Base-by-base conservation (phyloP, 2,329 filamentous ascomycete species). In the Ceratocystis papillata region DNA sequence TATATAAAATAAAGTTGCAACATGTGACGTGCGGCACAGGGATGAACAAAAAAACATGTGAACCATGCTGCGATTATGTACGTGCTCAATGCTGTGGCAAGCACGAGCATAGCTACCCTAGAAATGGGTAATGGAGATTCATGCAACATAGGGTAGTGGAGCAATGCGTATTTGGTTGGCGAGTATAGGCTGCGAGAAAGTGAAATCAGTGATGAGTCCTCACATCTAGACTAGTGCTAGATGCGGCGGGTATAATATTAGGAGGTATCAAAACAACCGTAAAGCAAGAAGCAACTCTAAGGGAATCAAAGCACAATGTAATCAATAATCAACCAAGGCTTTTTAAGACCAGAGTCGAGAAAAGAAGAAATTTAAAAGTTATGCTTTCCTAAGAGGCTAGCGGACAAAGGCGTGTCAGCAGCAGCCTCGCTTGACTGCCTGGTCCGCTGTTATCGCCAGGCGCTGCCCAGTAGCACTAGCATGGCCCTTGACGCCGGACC, bases 401-500 rank as follows among this genome's bases (percentile, higher is more conserved):
- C 20, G 5, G 12, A 8, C 8, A 59, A 59, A 59, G 22, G 2
- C 4, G 12, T 57, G 17, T 30, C 72, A 83, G 70, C 81, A 84
- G 70, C 81, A 83, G 2, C 79, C 77, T 7, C 77, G 76, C 12
- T 72, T 75, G 15, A 73, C 70, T 7, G 74, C 73, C 70, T 77
- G 79, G 64, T 69, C 74, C 5, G 75, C 74, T 10, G 77, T 73
- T 8, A 70, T 70, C 1, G 75, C 72, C 61, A 86, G 70, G 69
- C 77, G 80, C 68, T 79, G 76, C 69, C 75, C 73, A 67, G 72
- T 75, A 63, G 78, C 74, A 71, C 85, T 74, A 69, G 82, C 76
- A 70, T 86, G 76, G 65, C 87, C 86, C 76, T 96, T 97, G 68
- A 99, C 92, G 30, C 94, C 94, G 68, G 88, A 93, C 73, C 92